Percentiles rank a stretch among this genome's conserved stretches.
These are phyloP conservation scores for Aurantiochytrium sp. DNA, from an alignment of 108 stramenopile genomes.

Conservation along the genomic window DNA sequence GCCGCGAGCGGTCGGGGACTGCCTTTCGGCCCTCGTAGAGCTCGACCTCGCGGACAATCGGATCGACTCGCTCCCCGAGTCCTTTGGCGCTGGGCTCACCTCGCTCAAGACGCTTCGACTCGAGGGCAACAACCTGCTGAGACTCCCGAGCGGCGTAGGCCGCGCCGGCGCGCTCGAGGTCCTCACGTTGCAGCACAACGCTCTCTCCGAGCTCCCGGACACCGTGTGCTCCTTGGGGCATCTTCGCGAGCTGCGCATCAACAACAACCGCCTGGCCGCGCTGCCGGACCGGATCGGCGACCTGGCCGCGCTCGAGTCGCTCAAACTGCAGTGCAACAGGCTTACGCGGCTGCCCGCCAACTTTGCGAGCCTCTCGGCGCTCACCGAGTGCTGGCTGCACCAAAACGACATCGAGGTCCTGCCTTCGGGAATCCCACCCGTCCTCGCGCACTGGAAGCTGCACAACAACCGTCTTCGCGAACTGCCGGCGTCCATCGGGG, in stretches of 20 bases:
- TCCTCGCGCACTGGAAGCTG: background rate
- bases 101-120: background rate
- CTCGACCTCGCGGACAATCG: constrained; percentile 4
- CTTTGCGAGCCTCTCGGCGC: background rate
- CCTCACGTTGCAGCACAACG: constrained; percentile 3
- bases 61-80: background rate
- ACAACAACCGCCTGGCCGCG: background rate
- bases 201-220: background rate
- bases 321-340: background rate
- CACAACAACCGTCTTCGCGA: constrained; percentile 21
- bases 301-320: background rate
- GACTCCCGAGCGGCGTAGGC: background rate
- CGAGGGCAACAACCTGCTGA: background rate
- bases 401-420: background rate
- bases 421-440: background rate
- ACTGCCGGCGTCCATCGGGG: background rate
- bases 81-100: background rate
- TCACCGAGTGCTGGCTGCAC: constrained; percentile 2
- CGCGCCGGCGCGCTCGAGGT: background rate
- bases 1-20: background rate
- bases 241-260: background rate
- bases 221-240: background rate
- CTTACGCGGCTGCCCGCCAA: background rate
- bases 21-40: background rate
- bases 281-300: constrained; percentile 26